phyloP scores from a whole-genome alignment of 805 yeast species.

The Myxozyma lipomycoides region DNA sequence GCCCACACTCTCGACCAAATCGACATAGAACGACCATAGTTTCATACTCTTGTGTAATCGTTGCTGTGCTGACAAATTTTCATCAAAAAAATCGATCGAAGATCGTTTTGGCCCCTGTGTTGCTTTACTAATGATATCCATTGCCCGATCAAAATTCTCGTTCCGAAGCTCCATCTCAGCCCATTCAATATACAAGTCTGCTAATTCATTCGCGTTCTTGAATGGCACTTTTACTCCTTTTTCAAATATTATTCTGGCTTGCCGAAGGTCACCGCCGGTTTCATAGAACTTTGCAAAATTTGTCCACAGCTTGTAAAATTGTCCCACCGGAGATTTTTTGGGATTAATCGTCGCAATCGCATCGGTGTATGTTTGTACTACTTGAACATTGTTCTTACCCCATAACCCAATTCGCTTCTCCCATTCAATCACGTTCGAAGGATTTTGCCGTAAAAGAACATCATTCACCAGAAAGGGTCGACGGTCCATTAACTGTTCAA shows the following conservation, averaged over 20 bases:
- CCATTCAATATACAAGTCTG: slow-evolving; percentile 72
- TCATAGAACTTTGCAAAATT: slow-evolving; percentile 65
- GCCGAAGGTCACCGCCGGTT: slow-evolving; percentile 45
- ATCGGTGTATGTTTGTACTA: slow-evolving; percentile 53
- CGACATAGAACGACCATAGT: slow-evolving; percentile 73
- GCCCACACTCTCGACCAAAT: slow-evolving; percentile 54
- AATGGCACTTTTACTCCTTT: slow-evolving; percentile 71
- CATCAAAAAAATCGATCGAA: slow-evolving; percentile 41
- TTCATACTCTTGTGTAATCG: slow-evolving; percentile 57
- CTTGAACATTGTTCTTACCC: slow-evolving; percentile 42
- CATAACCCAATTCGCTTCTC: slow-evolving; percentile 52
- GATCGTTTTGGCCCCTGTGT: slow-evolving; percentile 41
- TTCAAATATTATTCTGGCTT: slow-evolving; percentile 60
- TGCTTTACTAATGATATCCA: slow-evolving; percentile 43
- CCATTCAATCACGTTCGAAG: slow-evolving; percentile 67
- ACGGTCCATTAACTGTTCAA: slow-evolving; percentile 54
- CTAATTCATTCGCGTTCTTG: slow-evolving; percentile 57
- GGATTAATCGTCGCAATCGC: slow-evolving; percentile 71
- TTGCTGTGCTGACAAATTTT: slow-evolving; percentile 50
- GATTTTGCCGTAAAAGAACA: slow-evolving; percentile 57
- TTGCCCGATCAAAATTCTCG: slow-evolving; percentile 46
- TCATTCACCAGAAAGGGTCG: slow-evolving; percentile 63
- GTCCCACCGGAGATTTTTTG: slow-evolving; percentile 40
- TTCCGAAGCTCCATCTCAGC: slow-evolving; percentile 56
- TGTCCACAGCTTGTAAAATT: slow-evolving; percentile 62